Percentiles rank a stretch among this genome's conserved stretches.
Evolutionary conservation across 1,284 basidiomycete genomes (phyloP).

Genomic region (Inonotus hispidus): DNA sequence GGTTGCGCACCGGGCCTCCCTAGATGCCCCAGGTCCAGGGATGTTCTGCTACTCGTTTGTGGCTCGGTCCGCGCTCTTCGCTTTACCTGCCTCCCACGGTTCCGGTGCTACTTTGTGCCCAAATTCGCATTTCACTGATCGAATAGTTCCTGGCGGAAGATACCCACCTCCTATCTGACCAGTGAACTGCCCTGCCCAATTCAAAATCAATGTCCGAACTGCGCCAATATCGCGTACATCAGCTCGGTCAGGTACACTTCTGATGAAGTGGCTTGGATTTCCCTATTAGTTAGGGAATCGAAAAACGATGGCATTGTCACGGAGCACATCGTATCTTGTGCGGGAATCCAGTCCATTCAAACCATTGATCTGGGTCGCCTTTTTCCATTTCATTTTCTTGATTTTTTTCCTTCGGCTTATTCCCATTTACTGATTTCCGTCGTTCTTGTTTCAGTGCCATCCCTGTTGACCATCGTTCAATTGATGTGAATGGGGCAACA

Average conservation of each 20-base stretch:
- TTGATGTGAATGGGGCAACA: background rate
- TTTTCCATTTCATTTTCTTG: background rate
- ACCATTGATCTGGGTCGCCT: too few species aligned
- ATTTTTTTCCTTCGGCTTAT: background rate
- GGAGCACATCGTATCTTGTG: too few species aligned
- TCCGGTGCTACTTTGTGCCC: background rate
- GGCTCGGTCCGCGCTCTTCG: background rate
- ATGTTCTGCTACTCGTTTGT: background rate
- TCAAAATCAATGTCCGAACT: background rate
- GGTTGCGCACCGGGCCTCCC: background rate
- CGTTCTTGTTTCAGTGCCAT: background rate
- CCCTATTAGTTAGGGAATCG: background rate
- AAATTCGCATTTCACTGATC: background rate
- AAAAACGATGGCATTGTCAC: too few species aligned
- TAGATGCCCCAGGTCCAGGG: too few species aligned
- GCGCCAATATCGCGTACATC: background rate
- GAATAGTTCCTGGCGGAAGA: background rate
- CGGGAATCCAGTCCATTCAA: too few species aligned
- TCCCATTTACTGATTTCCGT: background rate
- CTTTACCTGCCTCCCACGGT: background rate
- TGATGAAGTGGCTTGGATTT: background rate
- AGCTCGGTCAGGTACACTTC: background rate
- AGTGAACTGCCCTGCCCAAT: background rate
- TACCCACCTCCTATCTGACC: background rate
- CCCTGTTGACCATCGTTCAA: constrained; percentile 1